phyloP scores from a whole-genome alignment of 352 stramenopile genomes.

The Pythium guiyangense region DNA sequence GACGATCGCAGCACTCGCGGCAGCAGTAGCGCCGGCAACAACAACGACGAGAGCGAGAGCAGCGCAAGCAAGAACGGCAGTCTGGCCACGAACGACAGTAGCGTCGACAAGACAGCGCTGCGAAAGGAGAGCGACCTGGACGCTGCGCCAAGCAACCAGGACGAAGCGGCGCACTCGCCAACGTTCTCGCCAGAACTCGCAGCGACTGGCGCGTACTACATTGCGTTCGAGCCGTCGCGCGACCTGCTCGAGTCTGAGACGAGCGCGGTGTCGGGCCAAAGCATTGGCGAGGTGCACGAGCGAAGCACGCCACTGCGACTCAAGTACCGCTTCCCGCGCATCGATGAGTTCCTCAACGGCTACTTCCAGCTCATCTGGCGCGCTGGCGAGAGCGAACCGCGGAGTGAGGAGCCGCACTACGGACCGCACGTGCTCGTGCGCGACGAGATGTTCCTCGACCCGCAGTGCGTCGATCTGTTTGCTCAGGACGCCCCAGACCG shows the following conservation, averaged over 20 bases:
- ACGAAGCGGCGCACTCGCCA: not conserved
- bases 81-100: too few relatives aligned
- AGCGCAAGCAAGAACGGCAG: not conserved
- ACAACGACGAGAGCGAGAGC: not conserved
- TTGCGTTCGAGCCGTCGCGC: conserved; percentile 36
- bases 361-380: conserved; percentile 75
- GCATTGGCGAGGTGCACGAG: conserved; percentile 39
- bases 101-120: too few relatives aligned
- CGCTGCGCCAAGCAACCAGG: not conserved
- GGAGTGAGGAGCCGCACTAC: conserved; percentile 52
- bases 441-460: conserved; percentile 37
- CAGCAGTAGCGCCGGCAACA: not conserved
- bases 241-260: conserved; percentile 28
- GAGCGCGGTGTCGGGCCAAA: not conserved
- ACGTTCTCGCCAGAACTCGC: not conserved
- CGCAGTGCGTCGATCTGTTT: conserved; percentile 12
- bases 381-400: conserved; percentile 25
- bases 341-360: conserved; percentile 37
- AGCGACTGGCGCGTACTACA: conserved; percentile 22
- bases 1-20: too few relatives aligned
- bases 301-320: conserved; percentile 29
- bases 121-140: too few relatives aligned
- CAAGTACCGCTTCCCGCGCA: conserved; percentile 37
- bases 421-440: conserved; percentile 32
- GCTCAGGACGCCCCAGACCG: not conserved